Conservation (phyloP, 2,329 filamentous ascomycete genomes). For the Pseudogymnoascus sp. region DNA sequence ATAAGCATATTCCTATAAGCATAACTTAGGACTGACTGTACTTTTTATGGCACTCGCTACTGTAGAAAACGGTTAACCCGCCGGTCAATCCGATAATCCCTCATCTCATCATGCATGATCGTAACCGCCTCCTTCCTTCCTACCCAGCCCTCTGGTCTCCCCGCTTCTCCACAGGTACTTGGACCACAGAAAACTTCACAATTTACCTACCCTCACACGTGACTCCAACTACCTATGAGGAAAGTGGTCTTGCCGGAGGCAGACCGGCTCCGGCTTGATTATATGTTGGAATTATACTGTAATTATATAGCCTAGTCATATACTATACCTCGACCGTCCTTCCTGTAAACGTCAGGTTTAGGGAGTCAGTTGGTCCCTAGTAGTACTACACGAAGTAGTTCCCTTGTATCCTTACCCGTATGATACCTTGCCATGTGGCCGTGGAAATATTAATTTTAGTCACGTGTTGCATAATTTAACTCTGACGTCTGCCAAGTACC, state of each 20-base stretch:
- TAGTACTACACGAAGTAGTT: background rate
- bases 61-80: background rate
- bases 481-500: conserved; percentile 3
- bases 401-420: too few species aligned
- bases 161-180: background rate
- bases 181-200: background rate
- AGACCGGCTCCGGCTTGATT: background rate
- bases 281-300: background rate
- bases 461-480: background rate
- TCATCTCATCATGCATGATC: background rate
- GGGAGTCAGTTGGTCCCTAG: background rate
- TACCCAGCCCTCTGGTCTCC: background rate
- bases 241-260: background rate
- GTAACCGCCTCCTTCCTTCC: background rate
- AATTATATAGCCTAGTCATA: background rate
- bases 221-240: background rate
- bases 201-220: background rate
- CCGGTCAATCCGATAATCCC: background rate
- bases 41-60: background rate
- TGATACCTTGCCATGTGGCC: too few species aligned
- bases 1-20: background rate
- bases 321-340: background rate
- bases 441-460: background rate
- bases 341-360: background rate
- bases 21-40: background rate